Percentiles rank a stretch among this genome's conserved stretches.
Conservation (phyloP, 352 stramenopile species). For the Phytophthora tentaculata region DNA sequence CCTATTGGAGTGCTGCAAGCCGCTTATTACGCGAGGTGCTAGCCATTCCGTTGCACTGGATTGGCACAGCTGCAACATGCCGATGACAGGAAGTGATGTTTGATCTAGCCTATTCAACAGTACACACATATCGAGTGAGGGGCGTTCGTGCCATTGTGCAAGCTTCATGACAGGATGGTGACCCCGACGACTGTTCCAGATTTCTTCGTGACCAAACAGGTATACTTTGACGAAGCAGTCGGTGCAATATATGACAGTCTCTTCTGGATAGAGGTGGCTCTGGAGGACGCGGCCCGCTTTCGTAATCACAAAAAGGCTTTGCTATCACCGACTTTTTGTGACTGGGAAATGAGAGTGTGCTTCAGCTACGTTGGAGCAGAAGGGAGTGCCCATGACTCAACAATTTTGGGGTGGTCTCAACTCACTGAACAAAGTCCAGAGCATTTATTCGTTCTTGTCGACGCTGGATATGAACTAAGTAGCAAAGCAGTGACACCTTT, state of each 20-base stretch:
- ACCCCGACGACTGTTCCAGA: not conserved
- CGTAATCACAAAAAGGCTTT: slow-evolving; percentile 7
- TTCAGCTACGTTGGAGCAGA: slow-evolving; percentile 10
- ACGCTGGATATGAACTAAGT: slow-evolving; percentile 19
- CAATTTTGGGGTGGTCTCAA: not conserved
- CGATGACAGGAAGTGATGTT: slow-evolving; percentile 5
- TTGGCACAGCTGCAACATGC: slow-evolving; percentile 11
- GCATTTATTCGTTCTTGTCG: slow-evolving; percentile 1
- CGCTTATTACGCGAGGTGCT: slow-evolving; percentile 4
- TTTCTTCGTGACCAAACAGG: not conserved
- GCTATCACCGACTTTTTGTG: slow-evolving; percentile 6
- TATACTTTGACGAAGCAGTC: slow-evolving; percentile 8
- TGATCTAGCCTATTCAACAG: slow-evolving; percentile 8
- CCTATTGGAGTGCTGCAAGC: not conserved
- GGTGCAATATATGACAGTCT: slow-evolving; percentile 15
- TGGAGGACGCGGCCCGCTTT: not conserved
- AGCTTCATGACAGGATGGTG: not conserved
- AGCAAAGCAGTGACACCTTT: slow-evolving; percentile 9
- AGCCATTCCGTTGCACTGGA: not conserved
- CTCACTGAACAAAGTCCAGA: not conserved
- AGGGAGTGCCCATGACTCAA: slow-evolving; percentile 16
- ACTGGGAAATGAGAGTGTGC: slow-evolving; percentile 2
- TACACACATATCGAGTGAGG: slow-evolving; percentile 11
- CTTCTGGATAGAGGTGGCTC: slow-evolving; percentile 2
- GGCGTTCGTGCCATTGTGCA: slow-evolving; percentile 2